Evolutionary conservation across 352 stramenopile genomes (phyloP).

Genomic region (Phytopythium helicoides): DNA sequence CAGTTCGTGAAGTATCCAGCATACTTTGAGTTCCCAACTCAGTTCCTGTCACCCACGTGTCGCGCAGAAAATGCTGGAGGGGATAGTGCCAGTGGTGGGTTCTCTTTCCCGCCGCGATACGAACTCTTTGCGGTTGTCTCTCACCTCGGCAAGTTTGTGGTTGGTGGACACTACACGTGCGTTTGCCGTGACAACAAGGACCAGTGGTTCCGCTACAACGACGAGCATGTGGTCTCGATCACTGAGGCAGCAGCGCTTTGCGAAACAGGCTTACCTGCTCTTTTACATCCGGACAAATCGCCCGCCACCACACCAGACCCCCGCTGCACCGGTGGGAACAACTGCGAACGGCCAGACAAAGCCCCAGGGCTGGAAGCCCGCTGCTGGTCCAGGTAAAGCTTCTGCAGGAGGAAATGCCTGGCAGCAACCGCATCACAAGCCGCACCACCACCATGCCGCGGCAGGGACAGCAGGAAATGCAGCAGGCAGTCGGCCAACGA

Average conservation of each 20-base stretch:
- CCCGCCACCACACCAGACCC: slow-evolving; percentile 12
- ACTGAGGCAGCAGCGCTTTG: slow-evolving; percentile 63
- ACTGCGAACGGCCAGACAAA: slow-evolving; percentile 13
- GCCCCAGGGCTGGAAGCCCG: slow-evolving; percentile 10
- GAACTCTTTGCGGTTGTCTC: slow-evolving; percentile 84
- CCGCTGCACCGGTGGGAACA: slow-evolving; percentile 15
- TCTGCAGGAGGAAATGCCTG: slow-evolving; percentile 21
- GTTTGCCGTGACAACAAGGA: slow-evolving; percentile 87
- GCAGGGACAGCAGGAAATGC: slow-evolving; percentile 1
- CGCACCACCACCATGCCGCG: neutral
- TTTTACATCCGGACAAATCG: slow-evolving; percentile 76
- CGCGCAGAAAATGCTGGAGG: slow-evolving; percentile 41
- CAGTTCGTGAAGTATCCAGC: slow-evolving; percentile 82
- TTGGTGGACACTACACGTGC: slow-evolving; percentile 82
- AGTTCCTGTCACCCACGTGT: slow-evolving; percentile 65
- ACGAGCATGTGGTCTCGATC: slow-evolving; percentile 79
- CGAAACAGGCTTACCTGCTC: slow-evolving; percentile 77
- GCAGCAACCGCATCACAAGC: slow-evolving; percentile 16
- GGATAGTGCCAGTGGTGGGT: slow-evolving; percentile 9
- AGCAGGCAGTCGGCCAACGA: slow-evolving; percentile 11
- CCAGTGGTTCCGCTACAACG: slow-evolving; percentile 84
- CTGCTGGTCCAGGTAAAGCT: too few species aligned
- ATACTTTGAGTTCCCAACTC: slow-evolving; percentile 65
- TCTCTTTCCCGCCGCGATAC: slow-evolving; percentile 55
- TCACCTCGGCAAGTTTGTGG: slow-evolving; percentile 76